These are phyloP conservation scores for Cyclostephanos invisitatus DNA, from an alignment of 108 stramenopile species.

Conservation along the genomic window DNA sequence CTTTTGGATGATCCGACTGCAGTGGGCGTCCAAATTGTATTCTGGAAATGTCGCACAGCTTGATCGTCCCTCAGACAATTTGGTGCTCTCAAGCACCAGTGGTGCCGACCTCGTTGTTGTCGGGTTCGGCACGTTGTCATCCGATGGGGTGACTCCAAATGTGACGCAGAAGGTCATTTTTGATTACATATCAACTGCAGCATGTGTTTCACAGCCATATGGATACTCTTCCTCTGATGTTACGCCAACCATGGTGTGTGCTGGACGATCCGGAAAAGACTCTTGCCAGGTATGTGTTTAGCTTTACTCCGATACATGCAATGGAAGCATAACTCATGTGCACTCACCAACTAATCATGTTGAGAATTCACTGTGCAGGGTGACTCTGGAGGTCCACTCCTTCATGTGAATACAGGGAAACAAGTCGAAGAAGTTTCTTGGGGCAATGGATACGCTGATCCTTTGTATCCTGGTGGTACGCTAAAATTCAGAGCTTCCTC, in stretches of 20 bases:
- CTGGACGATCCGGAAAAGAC: neutral
- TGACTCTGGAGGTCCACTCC: slow-evolving; percentile 5
- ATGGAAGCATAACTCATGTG: no score
- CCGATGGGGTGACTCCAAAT: neutral
- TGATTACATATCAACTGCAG: neutral
- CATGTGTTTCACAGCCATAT: neutral
- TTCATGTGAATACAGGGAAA: neutral
- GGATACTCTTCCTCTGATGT: neutral
- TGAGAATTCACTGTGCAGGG: no score
- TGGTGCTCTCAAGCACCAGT: no score
- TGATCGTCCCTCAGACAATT: neutral
- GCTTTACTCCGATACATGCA: no score
- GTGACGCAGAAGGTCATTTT: neutral
- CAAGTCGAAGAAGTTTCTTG: slow-evolving; percentile 3
- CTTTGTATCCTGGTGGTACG: slow-evolving; percentile 3
- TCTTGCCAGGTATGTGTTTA: no score
- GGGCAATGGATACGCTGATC: slow-evolving; percentile 8
- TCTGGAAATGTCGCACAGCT: neutral
- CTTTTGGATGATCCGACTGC: neutral
- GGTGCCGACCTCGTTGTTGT: neutral
- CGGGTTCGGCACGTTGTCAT: slow-evolving; percentile 8
- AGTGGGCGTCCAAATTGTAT: slow-evolving; percentile 6
- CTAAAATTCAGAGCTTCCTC: no score
- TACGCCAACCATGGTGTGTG: neutral
- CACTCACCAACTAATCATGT: no score